Evolutionary conservation across 768 basidiomycete genomes (phyloP), one percentile per base, ranked within the genome.

Genomic region (Pholiota conissans): DNA sequence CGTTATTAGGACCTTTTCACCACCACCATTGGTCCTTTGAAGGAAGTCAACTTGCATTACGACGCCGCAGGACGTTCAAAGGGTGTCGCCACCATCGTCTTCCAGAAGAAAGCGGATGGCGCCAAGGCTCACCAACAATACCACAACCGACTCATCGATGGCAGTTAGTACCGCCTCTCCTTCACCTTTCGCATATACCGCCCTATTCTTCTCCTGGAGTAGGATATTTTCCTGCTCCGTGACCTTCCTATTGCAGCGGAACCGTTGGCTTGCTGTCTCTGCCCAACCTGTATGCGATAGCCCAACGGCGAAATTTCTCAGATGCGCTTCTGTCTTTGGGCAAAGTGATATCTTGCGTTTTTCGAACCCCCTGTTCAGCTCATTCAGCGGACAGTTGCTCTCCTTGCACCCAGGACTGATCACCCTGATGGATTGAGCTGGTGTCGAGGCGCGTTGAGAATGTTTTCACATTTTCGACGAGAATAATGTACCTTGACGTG

Each of bases 141-240:
- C 81, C 93, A 99, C 84, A 93, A 92, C 79, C 90, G 97, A 72
- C 90, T 98, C 78, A 95, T 99, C 86, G 97, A 99, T 89, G 94
- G 95, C 81, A 97, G 97, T 99, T 91, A 94, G 97, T 98, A 91
- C 83, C 85, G 79, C 77, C 81, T 79, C 76, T 70, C 71, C 72
- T 71, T 73, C 72, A 70, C 72, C 65, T 76, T 68, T 73, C 71
- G 68, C 73, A 73, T 62, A 53, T 65, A 49, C 63, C 62, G 62
- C 66, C 63, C 30, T 59, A 54, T 58, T 61, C 58, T 63, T 57
- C 6, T 32, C 59, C 45, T 59, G 66, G 63, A 63, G 57, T 40
- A 57, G 60, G 62, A 60, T 53, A 59, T 65, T 66, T 58, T 61
- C 46, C 66, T 63, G 65, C 68, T 62, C 63, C 63, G 71, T 6